These are phyloP conservation scores for Aciculoconidium aculeatum DNA, from an alignment of 805 yeast species.

Conservation along the genomic window DNA sequence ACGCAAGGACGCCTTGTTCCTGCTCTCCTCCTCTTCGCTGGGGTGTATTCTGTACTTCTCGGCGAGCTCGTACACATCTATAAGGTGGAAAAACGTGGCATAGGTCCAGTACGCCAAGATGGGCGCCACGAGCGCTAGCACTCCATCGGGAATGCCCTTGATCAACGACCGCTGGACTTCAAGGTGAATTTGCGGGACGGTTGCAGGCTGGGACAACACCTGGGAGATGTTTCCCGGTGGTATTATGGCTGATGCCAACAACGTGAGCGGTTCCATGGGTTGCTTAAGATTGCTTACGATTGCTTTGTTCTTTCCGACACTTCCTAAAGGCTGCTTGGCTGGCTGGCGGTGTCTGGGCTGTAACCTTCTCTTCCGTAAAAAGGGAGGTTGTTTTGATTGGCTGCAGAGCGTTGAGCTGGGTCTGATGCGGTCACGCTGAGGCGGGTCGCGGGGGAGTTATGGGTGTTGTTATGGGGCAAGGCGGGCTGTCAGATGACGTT, in stretches of 20 bases:
- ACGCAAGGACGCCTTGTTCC: conserved; percentile 66
- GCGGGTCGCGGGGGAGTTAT: too few relatives aligned
- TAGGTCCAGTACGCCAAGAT: conserved; percentile 79
- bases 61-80: conserved; percentile 71
- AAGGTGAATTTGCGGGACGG: conserved; percentile 10
- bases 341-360: too few relatives aligned
- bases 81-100: conserved; percentile 64
- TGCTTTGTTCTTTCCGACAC: too few relatives aligned
- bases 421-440: too few relatives aligned
- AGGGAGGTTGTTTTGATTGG: too few relatives aligned
- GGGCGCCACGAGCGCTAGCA: conserved; percentile 69
- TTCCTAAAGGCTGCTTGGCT: too few relatives aligned
- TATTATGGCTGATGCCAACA: conserved; percentile 1
- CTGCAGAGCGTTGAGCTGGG: too few relatives aligned
- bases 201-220: conserved; percentile 9
- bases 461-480: too few relatives aligned
- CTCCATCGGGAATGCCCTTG: conserved; percentile 62
- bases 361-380: too few relatives aligned
- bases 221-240: conserved; percentile 17
- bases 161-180: conserved; percentile 40
- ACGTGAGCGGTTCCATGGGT: too few relatives aligned
- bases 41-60: conserved; percentile 89
- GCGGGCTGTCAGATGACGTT: too few relatives aligned
- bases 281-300: too few relatives aligned
- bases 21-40: conserved; percentile 68